Evolutionary conservation across 2,329 filamentous ascomycete species (phyloP).

Genomic region (Ophiocordyceps australis): DNA sequence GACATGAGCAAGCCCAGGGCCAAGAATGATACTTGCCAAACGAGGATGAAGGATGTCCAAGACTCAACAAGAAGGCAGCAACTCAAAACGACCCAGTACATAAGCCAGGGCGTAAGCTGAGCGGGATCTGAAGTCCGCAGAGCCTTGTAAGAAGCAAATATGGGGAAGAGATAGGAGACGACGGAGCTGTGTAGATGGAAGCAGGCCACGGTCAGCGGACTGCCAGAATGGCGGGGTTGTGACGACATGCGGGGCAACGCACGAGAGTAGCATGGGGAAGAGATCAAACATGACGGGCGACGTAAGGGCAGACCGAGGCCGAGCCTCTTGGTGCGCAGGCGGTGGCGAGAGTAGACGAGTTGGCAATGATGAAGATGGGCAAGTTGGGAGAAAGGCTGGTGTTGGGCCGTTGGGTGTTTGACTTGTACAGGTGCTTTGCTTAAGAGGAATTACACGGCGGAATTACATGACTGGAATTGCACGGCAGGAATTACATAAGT

Average conservation of each 20-base stretch:
- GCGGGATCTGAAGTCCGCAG: conserved; percentile 82
- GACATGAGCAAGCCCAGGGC: neutral
- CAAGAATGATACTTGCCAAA: conserved; percentile 54
- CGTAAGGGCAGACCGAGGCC: conserved; percentile 4
- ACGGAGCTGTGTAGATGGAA: no score
- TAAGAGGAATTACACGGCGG: no score
- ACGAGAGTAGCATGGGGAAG: conserved; percentile 63
- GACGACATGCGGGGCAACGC: conserved; percentile 17
- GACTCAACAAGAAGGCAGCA: conserved; percentile 69
- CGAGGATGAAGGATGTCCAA: conserved; percentile 72
- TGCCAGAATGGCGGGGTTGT: conserved; percentile 2
- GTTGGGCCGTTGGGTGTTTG: no score
- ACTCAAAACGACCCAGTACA: conserved; percentile 95
- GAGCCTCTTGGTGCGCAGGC: conserved; percentile 8
- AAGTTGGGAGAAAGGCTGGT: no score
- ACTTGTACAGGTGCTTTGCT: no score
- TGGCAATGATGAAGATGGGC: no score
- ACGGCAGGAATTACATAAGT: no score
- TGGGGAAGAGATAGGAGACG: conserved; percentile 79
- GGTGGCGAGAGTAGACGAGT: no score
- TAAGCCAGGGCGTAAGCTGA: conserved; percentile 89
- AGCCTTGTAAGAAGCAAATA: conserved; percentile 96
- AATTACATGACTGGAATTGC: no score
- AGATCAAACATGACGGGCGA: conserved; percentile 51
- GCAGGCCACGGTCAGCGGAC: conserved; percentile 1